These are phyloP conservation scores for Ramularia endophylla DNA, from an alignment of 2,329 filamentous ascomycete species.

Conservation along the genomic window DNA sequence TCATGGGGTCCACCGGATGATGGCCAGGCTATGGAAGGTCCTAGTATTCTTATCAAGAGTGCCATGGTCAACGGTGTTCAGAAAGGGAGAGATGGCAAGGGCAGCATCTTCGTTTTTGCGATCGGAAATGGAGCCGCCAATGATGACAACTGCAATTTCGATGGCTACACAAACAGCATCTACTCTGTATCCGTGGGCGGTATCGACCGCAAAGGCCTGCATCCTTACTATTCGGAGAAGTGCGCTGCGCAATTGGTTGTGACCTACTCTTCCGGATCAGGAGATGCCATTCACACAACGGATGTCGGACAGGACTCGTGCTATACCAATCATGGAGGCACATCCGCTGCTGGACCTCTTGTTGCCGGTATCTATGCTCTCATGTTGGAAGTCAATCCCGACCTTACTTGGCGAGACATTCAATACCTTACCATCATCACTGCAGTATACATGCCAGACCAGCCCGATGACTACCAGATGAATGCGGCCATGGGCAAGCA, in stretches of 20 bases:
- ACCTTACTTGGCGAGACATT: slow-evolving; percentile 87
- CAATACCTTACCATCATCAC: slow-evolving; percentile 86
- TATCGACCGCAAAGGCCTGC: slow-evolving; percentile 77
- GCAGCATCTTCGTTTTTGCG: slow-evolving; percentile 94
- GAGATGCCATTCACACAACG: slow-evolving; percentile 90
- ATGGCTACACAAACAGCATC: slow-evolving; percentile 98
- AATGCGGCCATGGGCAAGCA: slow-evolving; percentile 72
- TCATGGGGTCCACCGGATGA: slow-evolving; percentile 98
- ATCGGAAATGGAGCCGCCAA: slow-evolving; percentile 83
- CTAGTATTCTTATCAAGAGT: slow-evolving; percentile 77
- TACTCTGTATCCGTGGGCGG: slow-evolving; percentile 97
- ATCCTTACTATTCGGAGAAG: slow-evolving; percentile 93
- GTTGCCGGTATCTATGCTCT: slow-evolving; percentile 90
- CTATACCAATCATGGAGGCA: slow-evolving; percentile 80
- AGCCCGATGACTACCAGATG: slow-evolving; percentile 70
- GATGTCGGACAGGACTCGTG: slow-evolving; percentile 80
- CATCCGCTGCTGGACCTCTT: slow-evolving; percentile 83
- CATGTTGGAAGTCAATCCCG: slow-evolving; percentile 75
- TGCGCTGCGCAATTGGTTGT: slow-evolving; percentile 95
- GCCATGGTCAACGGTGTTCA: slow-evolving; percentile 93
- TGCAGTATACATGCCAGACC: slow-evolving; percentile 70
- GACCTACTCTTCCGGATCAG: slow-evolving; percentile 87
- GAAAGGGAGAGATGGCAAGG: slow-evolving; percentile 73
- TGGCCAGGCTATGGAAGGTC: slow-evolving; percentile 87
- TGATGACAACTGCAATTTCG: slow-evolving; percentile 98